A percentile compares a stretch with the other conserved stretches of the same genome.
Conservation (phyloP, 345 rosid genomes). For the Bruguiera parviflora region DNA sequence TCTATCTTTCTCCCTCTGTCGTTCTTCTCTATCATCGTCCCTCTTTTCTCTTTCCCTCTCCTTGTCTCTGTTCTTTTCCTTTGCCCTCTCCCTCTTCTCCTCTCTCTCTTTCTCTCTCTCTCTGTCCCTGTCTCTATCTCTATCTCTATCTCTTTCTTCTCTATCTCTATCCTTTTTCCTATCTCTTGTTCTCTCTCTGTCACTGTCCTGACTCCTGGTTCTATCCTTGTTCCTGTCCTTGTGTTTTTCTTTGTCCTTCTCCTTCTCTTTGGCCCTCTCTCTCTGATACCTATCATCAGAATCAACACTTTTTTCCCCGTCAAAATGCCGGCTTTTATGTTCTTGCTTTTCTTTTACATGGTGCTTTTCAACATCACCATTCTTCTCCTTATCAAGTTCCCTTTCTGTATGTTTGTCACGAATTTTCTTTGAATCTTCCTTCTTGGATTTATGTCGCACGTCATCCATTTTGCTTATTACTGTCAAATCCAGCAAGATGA, state of each 20-base stretch:
- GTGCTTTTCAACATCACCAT: constrained; percentile 36
- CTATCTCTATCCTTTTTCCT: constrained; percentile 22
- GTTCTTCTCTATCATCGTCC: background rate
- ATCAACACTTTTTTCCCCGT: constrained; percentile 48
- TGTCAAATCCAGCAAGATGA: background rate
- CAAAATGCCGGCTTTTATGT: constrained; percentile 39
- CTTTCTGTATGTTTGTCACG: constrained; percentile 45
- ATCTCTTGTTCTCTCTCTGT: constrained; percentile 11
- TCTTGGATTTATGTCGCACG: constrained; percentile 38
- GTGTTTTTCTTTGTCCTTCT: constrained; percentile 12
- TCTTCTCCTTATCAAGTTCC: constrained; percentile 52
- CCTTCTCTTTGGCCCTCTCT: constrained; percentile 19
- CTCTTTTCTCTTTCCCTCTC: constrained; percentile 14
- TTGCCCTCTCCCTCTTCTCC: constrained; percentile 9
- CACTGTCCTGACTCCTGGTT: constrained; percentile 13
- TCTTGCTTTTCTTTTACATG: constrained; percentile 46
- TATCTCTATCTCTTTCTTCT: constrained; percentile 33
- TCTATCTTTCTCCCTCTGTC: background rate
- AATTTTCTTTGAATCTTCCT: constrained; percentile 47
- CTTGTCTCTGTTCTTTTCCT: constrained; percentile 11
- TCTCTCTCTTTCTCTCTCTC: constrained; percentile 10
- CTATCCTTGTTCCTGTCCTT: constrained; percentile 11
- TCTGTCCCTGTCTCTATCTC: constrained; percentile 24
- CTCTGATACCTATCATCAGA: constrained; percentile 43
- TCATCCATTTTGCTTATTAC: constrained; percentile 33